Evolutionary conservation across 371 early-diverging fungal genomes (phyloP).

Genomic region (Syncephalastrum sp.): DNA sequence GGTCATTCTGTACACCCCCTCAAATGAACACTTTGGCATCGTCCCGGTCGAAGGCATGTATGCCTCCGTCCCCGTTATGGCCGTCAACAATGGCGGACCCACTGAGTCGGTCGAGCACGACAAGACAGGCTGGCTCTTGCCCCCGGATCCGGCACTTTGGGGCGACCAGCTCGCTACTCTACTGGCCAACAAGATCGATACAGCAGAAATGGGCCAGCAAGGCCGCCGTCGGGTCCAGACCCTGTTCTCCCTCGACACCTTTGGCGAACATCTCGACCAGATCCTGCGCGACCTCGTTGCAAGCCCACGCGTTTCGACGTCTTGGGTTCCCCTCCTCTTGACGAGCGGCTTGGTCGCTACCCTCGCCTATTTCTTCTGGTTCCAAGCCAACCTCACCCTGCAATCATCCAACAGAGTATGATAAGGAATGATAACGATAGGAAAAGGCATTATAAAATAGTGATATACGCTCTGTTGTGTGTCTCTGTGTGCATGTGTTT

Average conservation of each 20-base stretch:
- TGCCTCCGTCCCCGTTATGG: constrained; percentile 82
- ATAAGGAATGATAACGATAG: neutral
- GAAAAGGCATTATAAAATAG: neutral
- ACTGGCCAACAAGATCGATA: constrained; percentile 30
- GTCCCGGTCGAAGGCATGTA: constrained; percentile 97
- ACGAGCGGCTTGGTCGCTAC: constrained; percentile 20
- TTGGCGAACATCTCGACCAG: constrained; percentile 66
- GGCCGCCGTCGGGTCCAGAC: constrained; percentile 65
- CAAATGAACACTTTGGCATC: constrained; percentile 95
- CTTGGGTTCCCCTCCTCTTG: constrained; percentile 12
- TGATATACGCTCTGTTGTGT: neutral
- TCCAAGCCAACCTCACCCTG: neutral
- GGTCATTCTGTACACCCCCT: constrained; percentile 88
- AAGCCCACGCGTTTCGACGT: constrained; percentile 17
- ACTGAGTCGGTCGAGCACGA: constrained; percentile 73
- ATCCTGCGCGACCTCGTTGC: constrained; percentile 43
- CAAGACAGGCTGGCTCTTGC: constrained; percentile 76
- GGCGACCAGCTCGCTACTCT: constrained; percentile 58
- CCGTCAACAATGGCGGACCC: constrained; percentile 87
- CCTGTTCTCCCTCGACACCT: constrained; percentile 67
- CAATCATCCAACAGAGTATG: neutral
- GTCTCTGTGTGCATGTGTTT: neutral
- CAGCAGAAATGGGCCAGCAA: constrained; percentile 54
- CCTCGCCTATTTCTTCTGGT: constrained; percentile 19
- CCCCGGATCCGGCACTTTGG: constrained; percentile 63